phyloP scores from a whole-genome alignment of 2,329 filamentous ascomycete species.

The Incumbomyces lentus region DNA sequence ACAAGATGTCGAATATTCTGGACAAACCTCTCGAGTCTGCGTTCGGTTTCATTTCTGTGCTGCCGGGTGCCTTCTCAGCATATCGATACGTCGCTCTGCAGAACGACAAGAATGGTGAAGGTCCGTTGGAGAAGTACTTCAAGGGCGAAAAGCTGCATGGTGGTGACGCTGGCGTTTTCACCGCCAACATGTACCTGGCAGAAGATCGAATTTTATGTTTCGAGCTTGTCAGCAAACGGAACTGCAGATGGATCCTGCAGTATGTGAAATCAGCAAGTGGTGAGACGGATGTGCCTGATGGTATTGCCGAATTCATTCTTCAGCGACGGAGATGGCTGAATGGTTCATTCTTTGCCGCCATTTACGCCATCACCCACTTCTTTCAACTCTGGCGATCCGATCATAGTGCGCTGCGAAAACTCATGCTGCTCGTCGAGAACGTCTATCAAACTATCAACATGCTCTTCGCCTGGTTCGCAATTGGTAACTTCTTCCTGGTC shows the following conservation, averaged over 20 bases:
- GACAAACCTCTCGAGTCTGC: constrained; percentile 96
- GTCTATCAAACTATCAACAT: constrained; percentile 89
- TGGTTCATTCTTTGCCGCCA: constrained; percentile 93
- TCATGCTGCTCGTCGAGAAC: constrained; percentile 87
- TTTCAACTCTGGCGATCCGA: constrained; percentile 92
- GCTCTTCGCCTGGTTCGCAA: constrained; percentile 97
- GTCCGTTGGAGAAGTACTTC: constrained; percentile 93
- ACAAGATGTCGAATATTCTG: constrained; percentile 99
- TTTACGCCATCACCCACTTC: constrained; percentile 90
- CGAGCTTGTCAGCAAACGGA: constrained; percentile 92
- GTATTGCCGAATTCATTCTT: constrained; percentile 86
- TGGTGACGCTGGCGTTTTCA: constrained; percentile 81
- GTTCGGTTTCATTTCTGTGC: constrained; percentile 93
- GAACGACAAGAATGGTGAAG: constrained; percentile 90
- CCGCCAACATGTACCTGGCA: constrained; percentile 61
- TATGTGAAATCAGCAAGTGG: constrained; percentile 97
- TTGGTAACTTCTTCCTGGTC: constrained; percentile 97
- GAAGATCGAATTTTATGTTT: constrained; percentile 44
- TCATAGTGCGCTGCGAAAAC: constrained; percentile 76
- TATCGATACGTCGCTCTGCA: constrained; percentile 91
- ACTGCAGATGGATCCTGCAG: constrained; percentile 93
- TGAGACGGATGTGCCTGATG: constrained; percentile 92
- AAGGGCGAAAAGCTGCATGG: constrained; percentile 91
- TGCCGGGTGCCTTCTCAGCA: constrained; percentile 96
- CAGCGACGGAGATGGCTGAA: constrained; percentile 98